Base-by-base conservation (phyloP, 371 early-diverging fungal genomes). In the Mucor indicus region DNA sequence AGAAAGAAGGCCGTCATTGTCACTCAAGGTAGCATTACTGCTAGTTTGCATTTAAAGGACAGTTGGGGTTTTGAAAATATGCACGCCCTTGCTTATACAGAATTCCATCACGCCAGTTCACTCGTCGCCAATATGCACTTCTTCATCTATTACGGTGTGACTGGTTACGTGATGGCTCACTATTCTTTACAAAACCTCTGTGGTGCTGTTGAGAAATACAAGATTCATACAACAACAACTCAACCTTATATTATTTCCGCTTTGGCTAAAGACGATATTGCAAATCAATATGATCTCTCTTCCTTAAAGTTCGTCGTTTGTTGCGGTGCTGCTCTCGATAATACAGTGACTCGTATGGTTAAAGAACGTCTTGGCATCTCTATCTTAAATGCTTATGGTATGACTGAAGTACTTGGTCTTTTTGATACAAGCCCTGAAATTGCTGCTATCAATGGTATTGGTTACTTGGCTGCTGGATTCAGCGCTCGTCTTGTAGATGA, bases 301-400 rank as follows among this genome's bases (percentile, higher is more conserved):
- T 75, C 80, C 2, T 53, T 92, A 1, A 38, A 64, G 12, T 48
- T 50, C 20, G 48, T 87, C 4, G 44, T 75, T 12, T 77, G 80
- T 25, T 88, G 84, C 24, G 94, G 91, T 3, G 89, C 92, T 7
- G 85, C 87, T 8, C 64, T 91, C 8, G 68, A 77, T 20, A 50
- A 67, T n/a, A 72, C 71, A 11, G 45, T 85, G 0, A 57, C 68
- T n/a, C 32, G 46, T 15, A 48, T 53, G 11, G 55, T 79, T 15
- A 60, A 72, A 17, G 32, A 61, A 22, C 54, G 63, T 13, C 56
- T 82, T 12, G 63, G 80, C 0, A 41, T 80, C 8, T 32, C 47
- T 11, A 64, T 85, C 0, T 56, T 72, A 16, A 84, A 90, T 55
- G 81, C 75, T 1, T 86, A 76, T 38, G 85, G 85, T 12, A 60